phyloP scores from a whole-genome alignment of 192 early-diverging fungal genomes.

The Coemansia umbellata region DNA sequence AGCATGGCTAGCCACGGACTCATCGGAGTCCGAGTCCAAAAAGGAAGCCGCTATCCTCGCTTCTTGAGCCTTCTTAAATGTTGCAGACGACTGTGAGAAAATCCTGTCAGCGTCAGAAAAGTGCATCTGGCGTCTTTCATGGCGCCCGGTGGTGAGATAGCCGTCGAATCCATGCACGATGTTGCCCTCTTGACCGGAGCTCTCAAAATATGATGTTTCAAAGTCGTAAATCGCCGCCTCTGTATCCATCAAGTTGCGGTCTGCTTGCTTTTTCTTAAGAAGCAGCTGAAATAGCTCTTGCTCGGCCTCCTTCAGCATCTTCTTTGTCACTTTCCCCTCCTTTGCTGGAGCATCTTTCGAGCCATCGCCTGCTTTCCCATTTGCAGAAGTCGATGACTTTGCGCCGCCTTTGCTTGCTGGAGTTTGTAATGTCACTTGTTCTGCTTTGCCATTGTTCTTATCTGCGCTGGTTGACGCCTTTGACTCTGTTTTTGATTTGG shows the following conservation, averaged over 20 bases:
- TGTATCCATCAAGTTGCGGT: constrained; percentile 65
- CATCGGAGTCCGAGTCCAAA: constrained; percentile 47
- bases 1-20: constrained; percentile 9
- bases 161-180: constrained; percentile 87
- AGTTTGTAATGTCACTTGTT: background rate
- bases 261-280: constrained; percentile 74
- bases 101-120: constrained; percentile 78
- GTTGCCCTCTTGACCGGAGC: constrained; percentile 78
- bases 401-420: background rate
- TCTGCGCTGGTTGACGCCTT: background rate
- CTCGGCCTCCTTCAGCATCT: constrained; percentile 69
- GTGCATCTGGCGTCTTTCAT: constrained; percentile 57
- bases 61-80: constrained; percentile 52
- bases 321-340: constrained; percentile 49
- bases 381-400: background rate
- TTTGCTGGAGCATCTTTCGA: constrained; percentile 3
- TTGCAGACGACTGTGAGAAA: constrained; percentile 73
- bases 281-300: constrained; percentile 69
- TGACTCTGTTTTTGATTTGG: background rate
- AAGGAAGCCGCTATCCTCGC: constrained; percentile 40
- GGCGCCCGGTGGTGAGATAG: constrained; percentile 63
- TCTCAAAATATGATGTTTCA: constrained; percentile 88
- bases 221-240: constrained; percentile 81
- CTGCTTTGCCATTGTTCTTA: background rate
- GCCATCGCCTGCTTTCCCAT: background rate